Base-by-base conservation (phyloP, 2,329 filamentous ascomycete genomes). In the Thelonectria rubi region DNA sequence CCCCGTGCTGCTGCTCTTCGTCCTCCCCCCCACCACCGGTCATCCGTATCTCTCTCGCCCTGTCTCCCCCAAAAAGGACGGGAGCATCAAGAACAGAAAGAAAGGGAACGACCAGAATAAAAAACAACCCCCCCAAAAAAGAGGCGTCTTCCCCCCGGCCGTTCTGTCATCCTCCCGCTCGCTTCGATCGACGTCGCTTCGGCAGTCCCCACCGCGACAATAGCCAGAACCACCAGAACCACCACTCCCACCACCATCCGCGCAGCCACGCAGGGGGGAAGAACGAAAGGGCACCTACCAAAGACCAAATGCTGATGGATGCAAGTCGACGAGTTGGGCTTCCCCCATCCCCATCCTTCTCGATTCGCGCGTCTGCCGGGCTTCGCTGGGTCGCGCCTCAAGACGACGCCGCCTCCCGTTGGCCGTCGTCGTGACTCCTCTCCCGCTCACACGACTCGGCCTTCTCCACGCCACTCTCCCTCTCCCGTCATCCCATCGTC, bases 191-290 rank as follows among this genome's bases (percentile, higher is more conserved):
- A 61, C 58, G 53, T 61, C 53, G 58, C 58, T 56, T 61, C 53
- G 58, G 58, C 24, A 61, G 58, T 61, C 60, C 21, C 60, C 55
- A 59, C 60, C 63, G 64, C 61, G 40, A 51, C 57, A 8, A 30
- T 8, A 47, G 45, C 9, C 50, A 64, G 45, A 47, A 51, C 56
- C 62, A 60, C 64, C 65, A 69, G 52, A 64, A 66, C 62, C 62
- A 67, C 67, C 67, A 65, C 65, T 60, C 66, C 68, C 68, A 70
- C 66, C 68, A 69, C 68, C 50, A 65, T 61, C 55, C 60, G 64
- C 65, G 64, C 66, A 70, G 65, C 66, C 63, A 60, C 59, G 58
- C 66, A 70, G 68, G 68, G 68, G 68, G 58, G n/a, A 15, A 11
- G 8, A 15, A 40, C 3, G 2, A 30, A 30, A 30, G 26, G 26